phyloP scores from a whole-genome alignment of 2,329 filamentous ascomycete genomes.

The Aspergillus flavus region DNA sequence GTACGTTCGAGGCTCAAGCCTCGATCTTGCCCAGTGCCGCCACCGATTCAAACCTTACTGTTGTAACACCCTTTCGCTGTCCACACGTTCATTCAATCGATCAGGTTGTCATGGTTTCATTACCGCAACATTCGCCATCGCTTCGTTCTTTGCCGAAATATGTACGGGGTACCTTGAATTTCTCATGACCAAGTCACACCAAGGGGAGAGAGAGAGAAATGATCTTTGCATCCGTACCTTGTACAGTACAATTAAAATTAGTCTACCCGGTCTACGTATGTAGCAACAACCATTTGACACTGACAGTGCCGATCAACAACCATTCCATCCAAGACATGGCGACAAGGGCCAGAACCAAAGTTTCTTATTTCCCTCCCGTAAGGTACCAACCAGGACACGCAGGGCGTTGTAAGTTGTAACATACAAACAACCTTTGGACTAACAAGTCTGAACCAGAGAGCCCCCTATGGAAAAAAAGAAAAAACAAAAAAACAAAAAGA shows the following conservation, averaged over 20 bases:
- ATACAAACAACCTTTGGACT: background rate
- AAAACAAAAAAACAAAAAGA: background rate
- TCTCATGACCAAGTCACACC: background rate
- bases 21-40: background rate
- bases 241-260: background rate
- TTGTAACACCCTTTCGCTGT: no score
- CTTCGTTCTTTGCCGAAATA: background rate
- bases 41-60: background rate
- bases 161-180: background rate
- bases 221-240: background rate
- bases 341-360: slow-evolving; percentile 1
- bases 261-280: background rate
- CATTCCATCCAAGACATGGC: slow-evolving; percentile 1
- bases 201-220: background rate
- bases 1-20: slow-evolving; percentile 8
- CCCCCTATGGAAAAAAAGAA: background rate
- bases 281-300: background rate
- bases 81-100: background rate
- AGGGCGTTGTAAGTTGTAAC: background rate
- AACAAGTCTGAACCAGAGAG: background rate
- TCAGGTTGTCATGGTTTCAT: background rate
- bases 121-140: background rate
- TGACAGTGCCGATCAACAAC: background rate
- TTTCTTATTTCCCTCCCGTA: background rate
- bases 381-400: background rate